phyloP scores from a whole-genome alignment of 2,329 filamentous ascomycete species.

The Pseudopithomyces chartarum region DNA sequence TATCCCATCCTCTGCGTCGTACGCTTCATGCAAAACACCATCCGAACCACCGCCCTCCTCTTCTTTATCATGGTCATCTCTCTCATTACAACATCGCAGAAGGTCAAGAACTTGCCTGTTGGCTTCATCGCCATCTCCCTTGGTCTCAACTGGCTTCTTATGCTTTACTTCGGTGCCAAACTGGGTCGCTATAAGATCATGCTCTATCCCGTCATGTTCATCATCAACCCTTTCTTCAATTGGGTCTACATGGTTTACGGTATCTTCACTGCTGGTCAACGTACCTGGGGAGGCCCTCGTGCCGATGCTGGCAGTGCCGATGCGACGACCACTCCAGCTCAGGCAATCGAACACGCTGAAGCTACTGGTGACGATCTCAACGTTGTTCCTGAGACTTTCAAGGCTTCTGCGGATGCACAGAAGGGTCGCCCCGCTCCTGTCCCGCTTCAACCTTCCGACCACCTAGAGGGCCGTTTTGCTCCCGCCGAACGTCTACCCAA shows the following conservation, averaged over 20 bases:
- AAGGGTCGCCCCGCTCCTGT: constrained; percentile 56
- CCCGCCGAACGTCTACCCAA: constrained; percentile 69
- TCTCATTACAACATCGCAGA: constrained; percentile 81
- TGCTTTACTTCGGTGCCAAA: constrained; percentile 92
- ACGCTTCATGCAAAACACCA: constrained; percentile 94
- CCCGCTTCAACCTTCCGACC: constrained; percentile 73
- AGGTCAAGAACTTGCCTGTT: constrained; percentile 77
- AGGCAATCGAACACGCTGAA: constrained; percentile 83
- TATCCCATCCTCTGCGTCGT: constrained; percentile 87
- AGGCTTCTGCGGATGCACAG: constrained; percentile 58
- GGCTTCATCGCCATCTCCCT: constrained; percentile 93
- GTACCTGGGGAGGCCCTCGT: constrained; percentile 93
- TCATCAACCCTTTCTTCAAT: constrained; percentile 95
- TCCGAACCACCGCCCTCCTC: constrained; percentile 87
- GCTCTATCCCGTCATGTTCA: constrained; percentile 94
- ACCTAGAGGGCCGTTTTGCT: constrained; percentile 79
- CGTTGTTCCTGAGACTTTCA: constrained; percentile 84
- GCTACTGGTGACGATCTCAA: constrained; percentile 85
- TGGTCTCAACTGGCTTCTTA: constrained; percentile 90
- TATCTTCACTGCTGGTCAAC: constrained; percentile 90
- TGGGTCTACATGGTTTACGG: constrained; percentile 99
- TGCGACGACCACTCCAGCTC: constrained; percentile 72
- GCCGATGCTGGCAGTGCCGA: constrained; percentile 86
- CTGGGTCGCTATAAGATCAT: constrained; percentile 90
- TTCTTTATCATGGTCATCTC: constrained; percentile 95